Base-by-base conservation (phyloP, 2,329 filamentous ascomycete species). In the Alternaria sp. region DNA sequence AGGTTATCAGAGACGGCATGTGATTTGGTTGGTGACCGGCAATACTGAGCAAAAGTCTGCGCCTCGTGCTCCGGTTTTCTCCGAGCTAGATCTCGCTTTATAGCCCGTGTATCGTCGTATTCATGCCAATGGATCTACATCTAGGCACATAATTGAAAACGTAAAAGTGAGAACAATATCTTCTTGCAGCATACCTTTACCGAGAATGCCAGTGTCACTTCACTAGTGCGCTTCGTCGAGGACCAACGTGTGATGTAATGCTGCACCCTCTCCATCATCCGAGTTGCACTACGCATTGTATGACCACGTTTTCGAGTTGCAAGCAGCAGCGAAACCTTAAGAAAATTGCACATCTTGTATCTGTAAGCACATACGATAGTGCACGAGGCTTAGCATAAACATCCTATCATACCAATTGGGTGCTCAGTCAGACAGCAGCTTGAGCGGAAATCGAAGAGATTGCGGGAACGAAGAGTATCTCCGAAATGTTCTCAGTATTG, bases 1-100 rank as follows among this genome's bases (percentile, higher is more conserved):
- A 70, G 51, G 41, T n/a, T 4, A 41, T 70, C 5, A 25, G 10
- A 30, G 55, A 52, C 16, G 55, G 55, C 7, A 59, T 61, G 48
- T 57, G 38, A 28, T 7, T 16, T 18, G 32, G 3, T 2, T 1
- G 14, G 22, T n/a, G 9, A 14, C 16, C 18, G 25, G 46, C 8
- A 3, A 5, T 14, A 2, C 1, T 25, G 3, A 2, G 20, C 1
- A 0, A 50, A 12, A 3, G 9, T 5, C 5, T 50, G 9, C 22
- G 12, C 5, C 4, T 10, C 25, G 30, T 1, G 20, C 2, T 5
- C 3, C 12, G 0, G 2, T 12, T 5, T 2, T 18, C 3, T 12
- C n/a, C 8, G n/a, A 2, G 18, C 30, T 27, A 32, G 14, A 36
- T 25, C 2, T 50, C 2, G 14, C 3, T 50, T n/a, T 25, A 2